Evolutionary conservation across 2,329 filamentous ascomycete species (phyloP), one percentile per base, ranked within the genome.

Genomic region (Pseudocercospora pini-densiflorae): DNA sequence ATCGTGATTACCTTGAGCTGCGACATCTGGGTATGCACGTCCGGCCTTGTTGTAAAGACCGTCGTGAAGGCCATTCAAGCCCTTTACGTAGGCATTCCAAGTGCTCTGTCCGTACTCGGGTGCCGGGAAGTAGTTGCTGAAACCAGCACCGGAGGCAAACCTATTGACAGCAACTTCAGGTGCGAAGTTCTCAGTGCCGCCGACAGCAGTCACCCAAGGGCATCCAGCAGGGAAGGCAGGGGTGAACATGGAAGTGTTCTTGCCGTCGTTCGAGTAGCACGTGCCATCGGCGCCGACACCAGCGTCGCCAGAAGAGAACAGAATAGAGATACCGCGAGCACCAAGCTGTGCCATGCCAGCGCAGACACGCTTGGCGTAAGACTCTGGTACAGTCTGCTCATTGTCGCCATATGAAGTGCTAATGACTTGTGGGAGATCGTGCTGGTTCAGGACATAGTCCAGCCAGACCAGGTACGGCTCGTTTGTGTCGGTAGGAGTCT

Each of bases 391-490:
- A 3, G 83, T 85, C 74, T 90, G 86, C 77, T 92, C 89, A 61
- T 87, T 84, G 67, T 91, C 88, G 59, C 87, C 88, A 75, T 91
- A 92, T 0, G 87, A 90, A 12, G 86, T 88, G 61, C 83, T 86
- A 72, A 91, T 84, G 12, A 88, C 85, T 59, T 87, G 85, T 0
- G 90, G 89, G 1, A 92, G 80, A 19, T 86, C 76, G 0, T 77
- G 72, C 23, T 89, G 83, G 1, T 78, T 77, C 1, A 89, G 82
- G 2, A 90, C 76, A 76, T 87, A 87, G 63, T 86, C 82, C 9
- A 90, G 80, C 80, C 86, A 91, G 14, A 83, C 83, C 0, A 91
- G 81, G 77, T 91, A 91, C 0, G 89, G 89, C 79, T 92, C 90
- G 76, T 92, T 92, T 70, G 82, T 83, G 75, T 89, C 83, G 23